Base-by-base conservation (phyloP, 2,329 filamentous ascomycete genomes). In the Cyanodermella asteris region DNA sequence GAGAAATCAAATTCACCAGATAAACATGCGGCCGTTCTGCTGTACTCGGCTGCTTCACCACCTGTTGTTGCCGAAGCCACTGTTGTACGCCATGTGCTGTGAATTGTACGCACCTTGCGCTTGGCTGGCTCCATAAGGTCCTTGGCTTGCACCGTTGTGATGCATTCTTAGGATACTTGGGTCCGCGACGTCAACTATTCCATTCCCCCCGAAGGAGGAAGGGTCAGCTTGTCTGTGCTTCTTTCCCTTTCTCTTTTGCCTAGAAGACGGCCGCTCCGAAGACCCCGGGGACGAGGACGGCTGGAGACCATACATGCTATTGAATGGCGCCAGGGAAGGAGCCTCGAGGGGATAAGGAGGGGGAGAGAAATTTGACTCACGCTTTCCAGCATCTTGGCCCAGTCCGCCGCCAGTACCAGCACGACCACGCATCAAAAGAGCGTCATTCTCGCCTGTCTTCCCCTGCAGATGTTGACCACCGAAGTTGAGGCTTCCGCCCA, bases 201-300 rank as follows among this genome's bases (percentile, higher is more conserved):
- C 82, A 77, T 80, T 78, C 70, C 81, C 82, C 64, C 76, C 76
- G 71, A 81, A 91, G 72, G 84, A 94, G 77, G 82, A 91, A 84
- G 84, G 93, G 80, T 93, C 91, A 87, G 81, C 84, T 73, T 93
- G 82, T 72, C 82, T 90, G 67, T 93, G 84, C 80, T 93, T 93
- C 72, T 91, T 93, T 64, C 81, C 81, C 80, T 91, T 91, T 71
- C 91, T 93, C 74, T 91, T 91, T 69, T 90, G 81, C 72, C 91
- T 90, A 60, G 77, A 73, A 49, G 56, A 53, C 59, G 75, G 75
- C 59, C 73, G 72, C 51, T 91, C 81, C 71, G 82, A 76, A 60
- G 78, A 80, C 57, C 90, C 80, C 70, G 82, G 75, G 61, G 77
- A 80, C 57, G 69, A 67, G 61, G 75, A 77, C 61, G 74, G 60